Percentiles rank a stretch among this genome's conserved stretches.
phyloP scores from a whole-genome alignment of 495 filamentous ascomycete genomes.

The Rhizodiscina lignyota region DNA sequence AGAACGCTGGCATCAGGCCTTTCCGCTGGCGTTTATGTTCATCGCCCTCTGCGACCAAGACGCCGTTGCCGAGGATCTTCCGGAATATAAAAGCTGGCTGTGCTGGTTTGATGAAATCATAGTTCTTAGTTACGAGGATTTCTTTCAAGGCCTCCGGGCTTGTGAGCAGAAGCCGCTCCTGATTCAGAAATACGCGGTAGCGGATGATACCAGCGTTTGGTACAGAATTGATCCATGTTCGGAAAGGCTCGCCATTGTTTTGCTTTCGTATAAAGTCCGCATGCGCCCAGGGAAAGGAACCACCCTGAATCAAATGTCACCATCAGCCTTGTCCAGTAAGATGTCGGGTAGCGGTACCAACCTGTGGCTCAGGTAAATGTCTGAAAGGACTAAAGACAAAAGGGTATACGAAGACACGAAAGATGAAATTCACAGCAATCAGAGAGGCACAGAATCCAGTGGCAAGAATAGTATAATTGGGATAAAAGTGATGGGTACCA shows the following conservation, averaged over 20 bases:
- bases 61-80: conserved; percentile 52
- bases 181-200: conserved; percentile 51
- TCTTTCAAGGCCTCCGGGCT: conserved; percentile 42
- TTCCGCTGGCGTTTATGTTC: conserved; percentile 68
- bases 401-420: conserved; percentile 35
- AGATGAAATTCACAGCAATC: too few species aligned
- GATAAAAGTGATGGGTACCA: too few species aligned
- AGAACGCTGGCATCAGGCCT: conserved; percentile 68
- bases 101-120: conserved; percentile 63
- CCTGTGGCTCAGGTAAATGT: conserved; percentile 11
- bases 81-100: conserved; percentile 37
- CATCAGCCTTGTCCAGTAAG: not conserved
- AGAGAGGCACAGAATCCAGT: too few species aligned
- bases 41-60: conserved; percentile 72
- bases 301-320: conserved; percentile 14
- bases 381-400: conserved; percentile 47
- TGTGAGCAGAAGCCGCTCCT: conserved; percentile 51
- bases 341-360: conserved; percentile 2
- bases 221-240: conserved; percentile 52
- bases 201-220: conserved; percentile 77
- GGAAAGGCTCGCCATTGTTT: conserved; percentile 40
- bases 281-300: conserved; percentile 35
- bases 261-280: conserved; percentile 33
- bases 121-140: conserved; percentile 48
- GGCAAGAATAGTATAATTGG: too few species aligned